Evolutionary conservation across 163 green algal genomes (phyloP), one percentile per base, ranked within the genome.

Genomic region (Scenedesmus sp.): DNA sequence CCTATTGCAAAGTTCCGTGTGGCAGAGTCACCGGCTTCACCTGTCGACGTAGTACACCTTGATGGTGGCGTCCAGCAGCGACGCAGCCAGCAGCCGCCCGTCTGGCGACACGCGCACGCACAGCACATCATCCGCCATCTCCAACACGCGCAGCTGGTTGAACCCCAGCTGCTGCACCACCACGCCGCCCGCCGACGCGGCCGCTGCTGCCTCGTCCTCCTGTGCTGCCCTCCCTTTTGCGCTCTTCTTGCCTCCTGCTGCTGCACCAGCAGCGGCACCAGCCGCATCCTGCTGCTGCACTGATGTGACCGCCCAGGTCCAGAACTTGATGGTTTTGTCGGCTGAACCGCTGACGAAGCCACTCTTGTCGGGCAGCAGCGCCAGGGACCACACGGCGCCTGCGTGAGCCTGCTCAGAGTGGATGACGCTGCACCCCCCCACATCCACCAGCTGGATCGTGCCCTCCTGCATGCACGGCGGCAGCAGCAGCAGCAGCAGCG

Each of bases 1-100:
- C 56, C 15, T 26, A 68, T 1, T 68, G 56, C 56, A 68, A 68
- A 3, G 3, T n/a, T n/a, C 56, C 15, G 15, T 13, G 16, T 73
- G 5, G 35, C 61, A 35, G 61, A 3, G 35, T 73, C 35, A 35
- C 24, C 12, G 18, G 30, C 35, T 92, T 7, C 61, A 95, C 93
- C 83, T 92, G 80, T 94, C 90, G 40, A 89, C 12, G 83, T 91
- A 94, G 72, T 90, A 94, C 10, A 96, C 91, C 94, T 99, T 98
- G 89, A 99, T 96, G 30, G 98, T 99, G n/a, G 95, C 94, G 93
- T 99, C 98, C 42, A 99, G 94, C 79, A 99, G 95, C 5, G 98
- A 95, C 20, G 97, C 96, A 0, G 98, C 98, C 49, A 99, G 87
- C 88, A 99, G 95, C 81, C 94, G 94, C 35, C 96, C 97, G 91